Conservation (phyloP, 257 asterid genomes). For the Avicennia marina region DNA sequence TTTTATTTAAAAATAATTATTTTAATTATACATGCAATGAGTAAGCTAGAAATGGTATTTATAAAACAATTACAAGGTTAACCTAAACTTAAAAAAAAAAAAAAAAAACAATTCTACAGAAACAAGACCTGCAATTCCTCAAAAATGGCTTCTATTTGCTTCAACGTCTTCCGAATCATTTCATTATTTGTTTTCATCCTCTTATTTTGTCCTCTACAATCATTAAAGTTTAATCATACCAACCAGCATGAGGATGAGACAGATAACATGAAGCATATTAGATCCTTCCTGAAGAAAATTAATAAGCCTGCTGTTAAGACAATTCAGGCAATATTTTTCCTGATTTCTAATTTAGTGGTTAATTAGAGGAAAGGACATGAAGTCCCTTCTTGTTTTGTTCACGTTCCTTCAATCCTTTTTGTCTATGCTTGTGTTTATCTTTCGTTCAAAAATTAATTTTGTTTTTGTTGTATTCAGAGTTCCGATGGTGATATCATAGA, state of each 20-base stretch:
- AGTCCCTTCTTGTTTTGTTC: background rate
- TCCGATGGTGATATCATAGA: slow-evolving; percentile 92
- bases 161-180: slow-evolving; percentile 62
- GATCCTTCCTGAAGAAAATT: slow-evolving; percentile 61
- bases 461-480: slow-evolving; percentile 45
- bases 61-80: no score
- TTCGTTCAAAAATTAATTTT: no score
- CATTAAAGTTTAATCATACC: slow-evolving; percentile 29
- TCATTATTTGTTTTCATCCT: slow-evolving; percentile 53
- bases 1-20: no score
- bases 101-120: no score
- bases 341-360: no score
- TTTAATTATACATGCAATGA: no score
- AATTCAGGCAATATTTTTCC: slow-evolving; percentile 64
- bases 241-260: slow-evolving; percentile 38
- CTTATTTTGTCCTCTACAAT: slow-evolving; percentile 46
- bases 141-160: slow-evolving; percentile 37
- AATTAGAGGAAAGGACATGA: no score
- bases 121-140: slow-evolving; percentile 23
- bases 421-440: no score
- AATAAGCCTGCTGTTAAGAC: slow-evolving; percentile 75
- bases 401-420: no score
- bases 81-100: no score
- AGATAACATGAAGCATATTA: slow-evolving; percentile 36
- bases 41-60: no score